Base-by-base conservation (phyloP, 2,329 filamentous ascomycete species). In the Fragosphaeria purpurea region DNA sequence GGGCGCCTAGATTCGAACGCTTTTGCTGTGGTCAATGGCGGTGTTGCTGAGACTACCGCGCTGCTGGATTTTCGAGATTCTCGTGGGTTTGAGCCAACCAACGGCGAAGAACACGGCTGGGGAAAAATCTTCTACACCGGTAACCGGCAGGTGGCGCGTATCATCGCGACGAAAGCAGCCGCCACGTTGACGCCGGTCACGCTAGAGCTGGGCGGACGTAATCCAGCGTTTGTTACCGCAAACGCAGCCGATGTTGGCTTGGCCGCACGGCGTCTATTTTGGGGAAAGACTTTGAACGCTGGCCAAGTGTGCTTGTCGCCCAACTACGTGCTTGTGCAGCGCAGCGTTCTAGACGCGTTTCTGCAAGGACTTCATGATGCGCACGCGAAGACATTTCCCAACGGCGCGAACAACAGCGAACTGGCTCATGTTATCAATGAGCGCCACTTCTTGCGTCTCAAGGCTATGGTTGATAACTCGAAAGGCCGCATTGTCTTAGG, bases 81-180 rank as follows among this genome's bases (percentile, higher is more conserved):
- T 22, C 22, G 22, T 22, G 22, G 22, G 22, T 22, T 22, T 22
- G n/a, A 11, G 7, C 11, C 7, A 7, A 37, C 44, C 9, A 51
- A 53, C 32, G 51, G 46, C 44, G 53, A 53, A 22, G 48, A 55
- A 42, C 51, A 41, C 41, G 91, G 91, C 67, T 98, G 90, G 85
- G 90, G 94, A 71, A 97, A 96, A 77, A 94, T 98, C 62, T 90
- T 93, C 73, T 98, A 95, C 72, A 98, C 93, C 1, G 93, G 93
- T 50, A 83, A 82, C 60, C 76, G 77, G 48, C 71, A 65, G 33
- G 88, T 96, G 13, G 93, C 87, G 62, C 88, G 84, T 63, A 90
- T 97, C 61, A 83, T 97, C 48, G 80, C 88, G 45, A 83, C 90
- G 66, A 95, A 94, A 65, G 93, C 91, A 0, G 91, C 93, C 53